Evolutionary conservation across 2,329 filamentous ascomycete species (phyloP), one percentile per base, ranked within the genome.

Genomic region (Cercospora sp.): DNA sequence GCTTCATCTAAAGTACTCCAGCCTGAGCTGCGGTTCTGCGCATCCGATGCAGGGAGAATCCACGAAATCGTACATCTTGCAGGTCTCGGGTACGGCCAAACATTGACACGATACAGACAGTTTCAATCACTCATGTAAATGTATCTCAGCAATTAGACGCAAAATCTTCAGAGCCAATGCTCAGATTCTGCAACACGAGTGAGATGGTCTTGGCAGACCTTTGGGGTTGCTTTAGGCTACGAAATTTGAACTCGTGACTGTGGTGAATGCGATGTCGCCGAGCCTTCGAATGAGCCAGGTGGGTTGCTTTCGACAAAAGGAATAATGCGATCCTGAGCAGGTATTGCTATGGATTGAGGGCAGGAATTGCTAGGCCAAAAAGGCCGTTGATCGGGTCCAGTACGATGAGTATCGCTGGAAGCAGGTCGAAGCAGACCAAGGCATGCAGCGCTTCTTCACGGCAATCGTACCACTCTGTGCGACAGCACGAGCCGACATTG

Each of bases 201-300:
- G 91, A 93, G 92, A 89, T 65, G 85, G 90, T 89, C 90, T 92
- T 92, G 90, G 90, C 89, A 92, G 90, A 89, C 90, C 86, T 85
- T 89, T 89, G 85, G 86, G 85, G 86, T 83, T 86, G 78, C 78
- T 94, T 84, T 94, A 88, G 92, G 91, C 91, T 83, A 82, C 91
- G 88, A 89, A 89, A 94, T 64, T 64, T 94, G 92, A 94, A 91
- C 93, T 85, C 91, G 84, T 87, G 89, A 90, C 88, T 89, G 92
- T 87, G 80, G 86, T 76, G 80, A 84, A 79, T 84, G 83, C 83
- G 78, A 80, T 81, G 83, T 85, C 89, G 85, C 85, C 83, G 91
- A 93, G 93, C 92, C 92, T 95, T 95, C 92, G 92, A 95, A 91
- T 91, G 91, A 89, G 91, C 92, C 91, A 69, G 36, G 42, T 12